A percentile compares a stretch with the other conserved stretches of the same genome.
These are phyloP conservation scores for Ceratobasidium sp. DNA, from an alignment of 1,284 basidiomycete genomes.

Conservation along the genomic window DNA sequence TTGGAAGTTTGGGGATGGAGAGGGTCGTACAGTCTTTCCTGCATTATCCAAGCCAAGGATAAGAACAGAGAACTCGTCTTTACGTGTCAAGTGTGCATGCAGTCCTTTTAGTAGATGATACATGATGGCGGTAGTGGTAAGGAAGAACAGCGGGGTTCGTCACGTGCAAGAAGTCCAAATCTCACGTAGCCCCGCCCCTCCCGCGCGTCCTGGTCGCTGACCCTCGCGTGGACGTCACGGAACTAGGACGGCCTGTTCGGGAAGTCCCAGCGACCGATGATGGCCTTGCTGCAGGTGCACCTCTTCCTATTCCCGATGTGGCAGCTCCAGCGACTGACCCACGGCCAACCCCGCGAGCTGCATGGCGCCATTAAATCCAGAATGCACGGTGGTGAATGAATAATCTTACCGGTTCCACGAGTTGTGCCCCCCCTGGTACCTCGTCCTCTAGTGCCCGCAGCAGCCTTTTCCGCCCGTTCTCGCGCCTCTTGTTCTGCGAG, in stretches of 20 bases:
- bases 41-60: conserved; percentile 83
- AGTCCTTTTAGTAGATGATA: conserved; percentile 91
- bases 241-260: conserved; percentile 30
- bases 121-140: conserved; percentile 57
- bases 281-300: conserved; percentile 22
- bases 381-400: not conserved
- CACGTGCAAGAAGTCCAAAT: conserved; percentile 11
- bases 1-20: not conserved
- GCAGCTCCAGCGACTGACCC: not conserved
- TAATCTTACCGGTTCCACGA: conserved; percentile 9
- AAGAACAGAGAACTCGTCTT: conserved; percentile 92
- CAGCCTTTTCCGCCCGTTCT: conserved; percentile 30
- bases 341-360: conserved; percentile 24
- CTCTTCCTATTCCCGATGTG: conserved; percentile 18
- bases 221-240: conserved; percentile 31
- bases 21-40: conserved; percentile 79
- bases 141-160: not conserved
- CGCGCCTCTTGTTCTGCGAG: conserved; percentile 33
- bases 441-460: conserved; percentile 1
- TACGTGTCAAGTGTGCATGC: conserved; percentile 86
- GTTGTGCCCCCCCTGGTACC: conserved; percentile 8
- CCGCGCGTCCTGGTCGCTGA: conserved; percentile 17
- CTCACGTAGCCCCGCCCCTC: conserved; percentile 29
- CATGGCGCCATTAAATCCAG: not conserved
- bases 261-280: conserved; percentile 30